phyloP scores from a whole-genome alignment of 371 early-diverging fungal genomes.

The Mortierella polycephala region DNA sequence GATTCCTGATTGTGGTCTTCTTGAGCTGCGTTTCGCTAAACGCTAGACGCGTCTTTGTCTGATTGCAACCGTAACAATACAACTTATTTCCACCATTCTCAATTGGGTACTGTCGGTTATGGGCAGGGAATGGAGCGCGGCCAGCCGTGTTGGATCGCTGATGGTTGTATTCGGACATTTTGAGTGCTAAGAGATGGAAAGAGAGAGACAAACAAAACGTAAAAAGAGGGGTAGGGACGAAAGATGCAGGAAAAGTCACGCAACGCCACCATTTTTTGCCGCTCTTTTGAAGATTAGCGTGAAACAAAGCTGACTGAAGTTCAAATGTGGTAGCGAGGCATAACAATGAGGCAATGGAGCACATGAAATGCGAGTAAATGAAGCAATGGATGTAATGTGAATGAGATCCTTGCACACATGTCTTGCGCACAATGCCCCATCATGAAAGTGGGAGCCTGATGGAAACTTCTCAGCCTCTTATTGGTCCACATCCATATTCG shows the following conservation, averaged over 20 bases:
- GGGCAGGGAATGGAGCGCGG: constrained; percentile 26
- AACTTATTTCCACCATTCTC: constrained; percentile 3
- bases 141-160: neutral
- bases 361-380: too few relatives aligned
- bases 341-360: neutral
- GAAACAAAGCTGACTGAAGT: too few relatives aligned
- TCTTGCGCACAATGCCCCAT: too few relatives aligned
- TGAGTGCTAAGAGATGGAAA: neutral
- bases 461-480: too few relatives aligned
- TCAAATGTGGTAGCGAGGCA: too few relatives aligned
- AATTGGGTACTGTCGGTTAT: constrained; percentile 33
- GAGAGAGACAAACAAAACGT: neutral
- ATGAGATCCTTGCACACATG: too few relatives aligned
- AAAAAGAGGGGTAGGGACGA: neutral
- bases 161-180: constrained; percentile 6
- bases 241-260: too few relatives aligned
- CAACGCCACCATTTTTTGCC: constrained; percentile 2
- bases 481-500: too few relatives aligned
- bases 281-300: neutral
- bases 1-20: constrained; percentile 21
- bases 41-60: constrained; percentile 26
- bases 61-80: constrained; percentile 40
- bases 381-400: too few relatives aligned
- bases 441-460: too few relatives aligned
- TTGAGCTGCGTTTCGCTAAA: constrained; percentile 47